These are phyloP conservation scores for Malus orientalis DNA, from an alignment of 306 rosid genomes.

Conservation along the genomic window DNA sequence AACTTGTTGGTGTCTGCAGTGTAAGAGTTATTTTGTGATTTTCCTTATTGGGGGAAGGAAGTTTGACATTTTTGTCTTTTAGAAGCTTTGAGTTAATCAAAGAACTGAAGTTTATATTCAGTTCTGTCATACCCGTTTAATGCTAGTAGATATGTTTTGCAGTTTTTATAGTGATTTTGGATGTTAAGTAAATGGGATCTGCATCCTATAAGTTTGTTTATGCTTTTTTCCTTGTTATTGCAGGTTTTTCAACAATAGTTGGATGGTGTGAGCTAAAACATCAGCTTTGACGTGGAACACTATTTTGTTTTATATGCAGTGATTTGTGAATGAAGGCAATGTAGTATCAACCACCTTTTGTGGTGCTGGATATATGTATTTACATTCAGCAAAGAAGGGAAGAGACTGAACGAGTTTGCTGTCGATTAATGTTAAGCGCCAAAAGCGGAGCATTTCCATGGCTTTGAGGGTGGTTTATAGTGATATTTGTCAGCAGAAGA, in stretches of 20 bases:
- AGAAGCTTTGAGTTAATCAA: neutral
- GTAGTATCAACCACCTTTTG: neutral
- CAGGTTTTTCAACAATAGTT: neutral
- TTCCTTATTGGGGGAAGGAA: neutral
- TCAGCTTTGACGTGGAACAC: neutral
- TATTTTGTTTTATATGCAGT: neutral
- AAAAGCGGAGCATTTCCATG: neutral
- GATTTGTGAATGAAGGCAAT: neutral
- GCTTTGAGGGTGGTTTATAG: neutral
- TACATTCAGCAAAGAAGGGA: neutral
- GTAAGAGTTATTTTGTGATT: neutral
- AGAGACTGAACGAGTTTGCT: neutral
- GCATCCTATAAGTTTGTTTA: neutral
- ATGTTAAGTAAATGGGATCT: neutral
- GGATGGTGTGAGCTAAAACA: neutral
- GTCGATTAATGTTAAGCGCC: neutral
- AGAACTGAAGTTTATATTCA: neutral
- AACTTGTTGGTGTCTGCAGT: neutral
- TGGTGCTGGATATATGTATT: neutral
- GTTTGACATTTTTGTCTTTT: neutral
- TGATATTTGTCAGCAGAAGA: constrained; percentile 14
- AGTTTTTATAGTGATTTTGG: neutral
- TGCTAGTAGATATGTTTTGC: neutral
- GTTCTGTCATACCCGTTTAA: neutral
- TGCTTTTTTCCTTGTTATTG: neutral